phyloP scores from a whole-genome alignment of 805 yeast genomes.

The Zygosaccharomyces gambellarensis region DNA sequence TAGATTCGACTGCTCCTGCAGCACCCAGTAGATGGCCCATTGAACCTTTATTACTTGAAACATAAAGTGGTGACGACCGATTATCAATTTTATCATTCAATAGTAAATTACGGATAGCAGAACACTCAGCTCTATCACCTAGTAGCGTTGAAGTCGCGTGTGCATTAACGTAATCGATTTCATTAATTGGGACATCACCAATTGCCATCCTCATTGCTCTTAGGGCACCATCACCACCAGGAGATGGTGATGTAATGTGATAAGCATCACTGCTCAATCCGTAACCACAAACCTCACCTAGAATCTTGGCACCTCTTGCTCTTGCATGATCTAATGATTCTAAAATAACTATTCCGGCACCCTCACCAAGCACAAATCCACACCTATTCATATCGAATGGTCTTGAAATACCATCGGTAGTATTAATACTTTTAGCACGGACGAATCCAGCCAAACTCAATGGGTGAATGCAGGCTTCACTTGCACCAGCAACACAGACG shows the following conservation, averaged over 20 bases:
- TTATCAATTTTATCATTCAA: slow-evolving; percentile 13
- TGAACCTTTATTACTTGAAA: slow-evolving; percentile 86
- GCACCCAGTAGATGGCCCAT: slow-evolving; percentile 95
- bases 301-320: slow-evolving; percentile 57
- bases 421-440: slow-evolving; percentile 74
- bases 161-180: slow-evolving; percentile 80
- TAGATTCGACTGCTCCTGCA: slow-evolving; percentile 90
- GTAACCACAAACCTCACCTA: slow-evolving; percentile 81
- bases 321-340: slow-evolving; percentile 77
- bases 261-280: slow-evolving; percentile 89
- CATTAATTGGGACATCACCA: slow-evolving; percentile 43
- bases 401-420: slow-evolving; percentile 61
- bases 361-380: slow-evolving; percentile 94
- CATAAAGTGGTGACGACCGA: slow-evolving; percentile 33
- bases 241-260: slow-evolving; percentile 89
- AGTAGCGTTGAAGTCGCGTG: slow-evolving; percentile 92
- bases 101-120: slow-evolving; percentile 50
- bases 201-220: slow-evolving; percentile 80
- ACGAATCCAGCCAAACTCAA: slow-evolving; percentile 86
- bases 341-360: slow-evolving; percentile 74
- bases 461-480: slow-evolving; percentile 85
- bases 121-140: slow-evolving; percentile 86
- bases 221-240: slow-evolving; percentile 77
- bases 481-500: slow-evolving; percentile 90
- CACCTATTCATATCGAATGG: slow-evolving; percentile 78